These are phyloP conservation scores for Balakata baccata DNA, from an alignment of 345 rosid species.

Conservation along the genomic window DNA sequence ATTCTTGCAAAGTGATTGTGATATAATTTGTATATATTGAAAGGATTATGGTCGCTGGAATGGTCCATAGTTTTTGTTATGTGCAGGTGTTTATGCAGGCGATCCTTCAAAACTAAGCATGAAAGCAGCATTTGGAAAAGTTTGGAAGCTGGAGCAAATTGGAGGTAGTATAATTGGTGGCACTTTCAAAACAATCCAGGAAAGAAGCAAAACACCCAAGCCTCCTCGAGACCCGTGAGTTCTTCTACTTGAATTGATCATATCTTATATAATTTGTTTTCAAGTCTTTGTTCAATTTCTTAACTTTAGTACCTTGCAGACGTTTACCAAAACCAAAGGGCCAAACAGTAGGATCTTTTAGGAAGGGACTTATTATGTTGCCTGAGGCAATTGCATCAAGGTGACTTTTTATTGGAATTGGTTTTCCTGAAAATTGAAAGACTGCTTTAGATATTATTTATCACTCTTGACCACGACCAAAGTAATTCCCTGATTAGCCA, in stretches of 20 bases:
- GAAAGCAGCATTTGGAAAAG: conserved; percentile 97
- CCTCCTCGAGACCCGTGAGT: conserved; percentile 76
- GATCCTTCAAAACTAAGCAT: conserved; percentile 87
- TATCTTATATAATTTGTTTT: conserved; percentile 7
- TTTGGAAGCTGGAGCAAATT: conserved; percentile 87
- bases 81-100: conserved; percentile 88
- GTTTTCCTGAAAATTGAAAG: conserved; percentile 2
- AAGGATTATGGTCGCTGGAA: background rate
- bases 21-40: background rate
- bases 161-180: conserved; percentile 90
- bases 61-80: conserved; percentile 5
- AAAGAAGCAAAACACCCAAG: conserved; percentile 60
- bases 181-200: conserved; percentile 71
- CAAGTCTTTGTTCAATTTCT: conserved; percentile 9
- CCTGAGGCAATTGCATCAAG: conserved; percentile 82
- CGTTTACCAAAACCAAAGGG: conserved; percentile 87
- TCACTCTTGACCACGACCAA: background rate
- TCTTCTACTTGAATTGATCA: conserved; percentile 20
- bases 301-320: conserved; percentile 38
- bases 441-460: background rate
- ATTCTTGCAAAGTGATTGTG: no score
- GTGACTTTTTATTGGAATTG: conserved; percentile 30
- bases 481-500: conserved; percentile 10
- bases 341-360: conserved; percentile 93
- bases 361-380: conserved; percentile 78